These are phyloP conservation scores for Ogataea hybrid DNA, from an alignment of 1,139 yeast genomes.

Conservation along the genomic window DNA sequence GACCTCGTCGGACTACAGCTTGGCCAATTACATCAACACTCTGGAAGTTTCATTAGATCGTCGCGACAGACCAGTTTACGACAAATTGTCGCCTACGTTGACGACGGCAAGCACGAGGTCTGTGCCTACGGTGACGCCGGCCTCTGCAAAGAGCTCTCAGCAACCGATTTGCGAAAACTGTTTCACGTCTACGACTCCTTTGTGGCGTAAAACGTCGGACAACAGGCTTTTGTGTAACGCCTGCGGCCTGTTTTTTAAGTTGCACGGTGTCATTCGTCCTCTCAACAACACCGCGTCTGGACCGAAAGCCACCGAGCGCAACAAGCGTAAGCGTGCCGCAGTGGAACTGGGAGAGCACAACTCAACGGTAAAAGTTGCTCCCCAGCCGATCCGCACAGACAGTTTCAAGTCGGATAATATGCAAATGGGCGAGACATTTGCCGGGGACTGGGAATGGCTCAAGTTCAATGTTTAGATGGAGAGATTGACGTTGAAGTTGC, in stretches of 20 bases:
- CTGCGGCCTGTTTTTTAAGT: conserved; percentile 55
- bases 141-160: conserved; percentile 9
- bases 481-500: conserved; percentile 16
- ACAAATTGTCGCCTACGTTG: conserved; percentile 5
- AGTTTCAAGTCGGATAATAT: conserved; percentile 22
- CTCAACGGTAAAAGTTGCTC: conserved; percentile 15
- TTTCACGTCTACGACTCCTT: conserved; percentile 55
- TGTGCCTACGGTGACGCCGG: conserved; percentile 7
- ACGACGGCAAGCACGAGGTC: conserved; percentile 16
- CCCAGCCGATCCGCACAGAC: conserved; percentile 3
- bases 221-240: conserved; percentile 59
- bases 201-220: conserved; percentile 54
- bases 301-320: conserved; percentile 7
- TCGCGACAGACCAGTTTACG: conserved; percentile 12
- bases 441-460: conserved; percentile 35
- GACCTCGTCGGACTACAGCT: conserved; percentile 18
- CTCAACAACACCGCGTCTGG: conserved; percentile 29
- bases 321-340: conserved; percentile 5
- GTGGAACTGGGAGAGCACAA: conserved; percentile 9
- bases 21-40: conserved; percentile 32
- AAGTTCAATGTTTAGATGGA: conserved; percentile 29
- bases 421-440: conserved; percentile 34
- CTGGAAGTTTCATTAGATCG: conserved; percentile 31
- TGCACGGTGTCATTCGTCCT: conserved; percentile 59
- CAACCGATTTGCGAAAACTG: conserved; percentile 48